Conservation (phyloP, 225 moss, liverwort and hornwort genomes). For the Ulota crispa region DNA sequence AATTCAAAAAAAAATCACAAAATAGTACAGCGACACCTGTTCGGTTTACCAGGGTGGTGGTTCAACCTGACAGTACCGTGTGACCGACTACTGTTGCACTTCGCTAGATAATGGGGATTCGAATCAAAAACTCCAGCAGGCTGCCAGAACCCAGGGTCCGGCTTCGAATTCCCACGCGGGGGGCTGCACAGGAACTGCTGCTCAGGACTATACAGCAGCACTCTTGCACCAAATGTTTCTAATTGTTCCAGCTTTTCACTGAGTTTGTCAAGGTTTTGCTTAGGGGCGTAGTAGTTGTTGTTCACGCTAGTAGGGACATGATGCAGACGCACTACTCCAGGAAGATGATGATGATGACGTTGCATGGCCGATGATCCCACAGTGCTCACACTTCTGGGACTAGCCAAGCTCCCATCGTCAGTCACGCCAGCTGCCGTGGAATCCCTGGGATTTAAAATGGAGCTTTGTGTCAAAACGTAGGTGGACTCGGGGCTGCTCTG, state of each 20-base stretch:
- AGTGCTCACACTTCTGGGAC: slow-evolving; percentile 12
- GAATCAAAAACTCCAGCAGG: background rate
- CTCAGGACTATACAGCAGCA: slow-evolving; percentile 40
- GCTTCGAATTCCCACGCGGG: background rate
- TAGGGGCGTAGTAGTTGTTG: slow-evolving; percentile 34
- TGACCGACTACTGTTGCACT: background rate
- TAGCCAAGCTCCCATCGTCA: background rate
- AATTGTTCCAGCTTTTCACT: slow-evolving; percentile 56
- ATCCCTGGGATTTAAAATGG: background rate
- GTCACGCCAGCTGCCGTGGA: background rate
- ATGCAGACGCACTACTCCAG: slow-evolving; percentile 1
- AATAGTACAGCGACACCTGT: slow-evolving; percentile 39
- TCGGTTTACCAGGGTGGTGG: background rate
- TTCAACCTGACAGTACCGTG: background rate
- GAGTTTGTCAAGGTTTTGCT: slow-evolving; percentile 57
- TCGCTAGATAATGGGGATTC: background rate
- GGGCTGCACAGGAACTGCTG: slow-evolving; percentile 45
- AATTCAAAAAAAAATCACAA: slow-evolving; percentile 26
- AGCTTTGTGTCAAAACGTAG: slow-evolving; percentile 12
- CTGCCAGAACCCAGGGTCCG: too few relatives aligned
- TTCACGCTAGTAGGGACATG: background rate
- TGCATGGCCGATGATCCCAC: background rate
- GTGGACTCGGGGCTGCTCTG: background rate
- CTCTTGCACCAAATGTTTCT: slow-evolving; percentile 47
- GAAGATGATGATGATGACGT: background rate